phyloP scores from a whole-genome alignment of 306 rosid species.

The Coriaria nepalensis region DNA sequence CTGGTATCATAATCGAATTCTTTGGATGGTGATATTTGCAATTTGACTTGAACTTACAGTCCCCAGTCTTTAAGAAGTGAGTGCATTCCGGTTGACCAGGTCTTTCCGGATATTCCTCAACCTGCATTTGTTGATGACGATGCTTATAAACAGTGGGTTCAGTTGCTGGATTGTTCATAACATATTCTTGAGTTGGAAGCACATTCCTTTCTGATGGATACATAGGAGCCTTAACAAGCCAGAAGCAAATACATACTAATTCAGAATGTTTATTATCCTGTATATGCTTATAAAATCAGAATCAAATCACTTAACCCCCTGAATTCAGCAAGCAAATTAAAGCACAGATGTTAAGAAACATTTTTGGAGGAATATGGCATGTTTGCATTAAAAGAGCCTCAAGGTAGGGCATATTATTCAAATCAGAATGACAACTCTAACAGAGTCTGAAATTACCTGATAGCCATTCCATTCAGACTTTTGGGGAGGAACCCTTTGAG shows the following conservation, averaged over 20 bases:
- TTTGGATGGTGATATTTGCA: conserved; percentile 96
- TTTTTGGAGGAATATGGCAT: too few relatives aligned
- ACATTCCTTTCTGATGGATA: too few relatives aligned
- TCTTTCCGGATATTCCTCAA: conserved; percentile 69
- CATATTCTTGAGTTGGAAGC: conserved; percentile 42
- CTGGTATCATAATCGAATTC: conserved; percentile 30
- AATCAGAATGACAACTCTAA: too few relatives aligned
- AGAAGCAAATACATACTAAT: conserved; percentile 14
- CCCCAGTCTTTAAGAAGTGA: conserved; percentile 76
- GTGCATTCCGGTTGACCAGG: conserved; percentile 91
- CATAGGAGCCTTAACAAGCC: conserved; percentile 49
- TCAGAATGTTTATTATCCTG: too few relatives aligned
- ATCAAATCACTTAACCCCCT: too few relatives aligned
- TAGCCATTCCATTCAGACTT: conserved; percentile 68
- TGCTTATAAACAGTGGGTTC: conserved; percentile 44
- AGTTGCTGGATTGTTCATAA: conserved; percentile 36
- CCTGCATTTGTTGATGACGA: conserved; percentile 33
- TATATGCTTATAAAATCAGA: too few relatives aligned
- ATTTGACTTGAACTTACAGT: conserved; percentile 64
- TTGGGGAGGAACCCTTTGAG: conserved; percentile 43
- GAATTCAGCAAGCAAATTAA: too few relatives aligned
- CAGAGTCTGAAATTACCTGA: conserved; percentile 66
- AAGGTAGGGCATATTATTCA: too few relatives aligned
- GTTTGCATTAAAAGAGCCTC: too few relatives aligned
- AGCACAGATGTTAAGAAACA: too few relatives aligned